Percentiles rank a stretch among this genome's conserved stretches.
Evolutionary conservation across 2,329 filamentous ascomycete species (phyloP).

Genomic region (Monilinia polystroma): DNA sequence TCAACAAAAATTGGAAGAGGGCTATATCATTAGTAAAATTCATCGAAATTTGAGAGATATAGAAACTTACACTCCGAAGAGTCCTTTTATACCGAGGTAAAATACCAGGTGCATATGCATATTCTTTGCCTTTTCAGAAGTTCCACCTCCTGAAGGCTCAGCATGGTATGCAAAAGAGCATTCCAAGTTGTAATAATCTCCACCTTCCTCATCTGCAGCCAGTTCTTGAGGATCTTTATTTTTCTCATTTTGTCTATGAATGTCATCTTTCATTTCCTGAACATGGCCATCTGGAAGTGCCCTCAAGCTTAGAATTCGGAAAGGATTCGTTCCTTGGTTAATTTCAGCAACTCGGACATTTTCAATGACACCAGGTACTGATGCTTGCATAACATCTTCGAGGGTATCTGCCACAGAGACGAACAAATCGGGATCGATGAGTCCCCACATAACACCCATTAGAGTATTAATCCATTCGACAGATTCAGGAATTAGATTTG

Average conservation of each 20-base stretch:
- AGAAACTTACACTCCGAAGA: conserved; percentile 35
- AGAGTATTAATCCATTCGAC: conserved; percentile 97
- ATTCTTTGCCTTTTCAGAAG: conserved; percentile 82
- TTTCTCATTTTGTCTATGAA: conserved; percentile 75
- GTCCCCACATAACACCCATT: conserved; percentile 78
- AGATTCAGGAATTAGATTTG: conserved; percentile 87
- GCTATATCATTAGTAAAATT: conserved; percentile 6
- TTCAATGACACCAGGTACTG: conserved; percentile 85
- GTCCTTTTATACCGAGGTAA: conserved; percentile 65
- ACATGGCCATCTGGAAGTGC: conserved; percentile 82
- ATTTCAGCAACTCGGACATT: conserved; percentile 95
- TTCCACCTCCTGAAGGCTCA: conserved; percentile 65
- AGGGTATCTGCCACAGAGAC: conserved; percentile 83
- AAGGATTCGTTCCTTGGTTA: conserved; percentile 85
- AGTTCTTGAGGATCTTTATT: conserved; percentile 83
- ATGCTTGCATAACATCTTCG: conserved; percentile 96
- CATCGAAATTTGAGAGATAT: neutral
- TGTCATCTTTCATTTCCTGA: conserved; percentile 75
- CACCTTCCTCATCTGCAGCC: conserved; percentile 84
- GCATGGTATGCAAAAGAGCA: conserved; percentile 90
- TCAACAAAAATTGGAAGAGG: conserved; percentile 58
- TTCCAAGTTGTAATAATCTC: conserved; percentile 90
- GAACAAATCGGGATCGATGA: conserved; percentile 96
- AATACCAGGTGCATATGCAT: conserved; percentile 98
- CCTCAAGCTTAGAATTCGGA: conserved; percentile 83